Conservation (phyloP, 495 filamentous ascomycete species). For the Sabuloglossum arenarium region DNA sequence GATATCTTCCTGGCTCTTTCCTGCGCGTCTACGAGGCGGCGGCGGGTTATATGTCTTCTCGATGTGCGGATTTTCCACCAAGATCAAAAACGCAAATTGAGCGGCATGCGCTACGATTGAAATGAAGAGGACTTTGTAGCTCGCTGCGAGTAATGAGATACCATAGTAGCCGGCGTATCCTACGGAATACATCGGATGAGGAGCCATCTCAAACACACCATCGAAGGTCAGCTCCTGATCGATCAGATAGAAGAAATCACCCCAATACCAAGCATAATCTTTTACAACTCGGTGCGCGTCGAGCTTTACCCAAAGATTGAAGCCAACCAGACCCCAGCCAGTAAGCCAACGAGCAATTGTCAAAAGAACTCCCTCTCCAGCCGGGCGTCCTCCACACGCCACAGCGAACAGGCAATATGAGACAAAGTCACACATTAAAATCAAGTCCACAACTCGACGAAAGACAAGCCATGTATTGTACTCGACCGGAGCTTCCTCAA, state of each 20-base stretch:
- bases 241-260: constrained; percentile 97
- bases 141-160: constrained; percentile 95
- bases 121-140: constrained; percentile 90
- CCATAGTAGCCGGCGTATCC: constrained; percentile 97
- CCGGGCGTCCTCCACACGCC: constrained; percentile 59
- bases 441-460: constrained; percentile 80
- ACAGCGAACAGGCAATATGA: constrained; percentile 93
- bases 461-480: constrained; percentile 99
- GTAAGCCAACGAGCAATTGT: constrained; percentile 57
- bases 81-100: constrained; percentile 76
- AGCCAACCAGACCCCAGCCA: constrained; percentile 62
- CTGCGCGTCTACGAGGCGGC: constrained; percentile 36
- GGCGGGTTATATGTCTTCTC: constrained; percentile 94
- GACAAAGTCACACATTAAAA: constrained; percentile 95
- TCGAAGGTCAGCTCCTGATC: constrained; percentile 97
- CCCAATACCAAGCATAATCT: constrained; percentile 99
- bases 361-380: constrained; percentile 44
- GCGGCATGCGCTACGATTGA: constrained; percentile 87
- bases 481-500: constrained; percentile 81
- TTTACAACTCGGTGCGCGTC: constrained; percentile 98
- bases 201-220: constrained; percentile 97
- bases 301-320: constrained; percentile 98
- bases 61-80: constrained; percentile 93
- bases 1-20: constrained; percentile 13
- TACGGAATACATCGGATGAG: constrained; percentile 98